A percentile compares a stretch with the other conserved stretches of the same genome.
These are phyloP conservation scores for Macaranga tanarius DNA, from an alignment of 441 rosid genomes.

Conservation along the genomic window DNA sequence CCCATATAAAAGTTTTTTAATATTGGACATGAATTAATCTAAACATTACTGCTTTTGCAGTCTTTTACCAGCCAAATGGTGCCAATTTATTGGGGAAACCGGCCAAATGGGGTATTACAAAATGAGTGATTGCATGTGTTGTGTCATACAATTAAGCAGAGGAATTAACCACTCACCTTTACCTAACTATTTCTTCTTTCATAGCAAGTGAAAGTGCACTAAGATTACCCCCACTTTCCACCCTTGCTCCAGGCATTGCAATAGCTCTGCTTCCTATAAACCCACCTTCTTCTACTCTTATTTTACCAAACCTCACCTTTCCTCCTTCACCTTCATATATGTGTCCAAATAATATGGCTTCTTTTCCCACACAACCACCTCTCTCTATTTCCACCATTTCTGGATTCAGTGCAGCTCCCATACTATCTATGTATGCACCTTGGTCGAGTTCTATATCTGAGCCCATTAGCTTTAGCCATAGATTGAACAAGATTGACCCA, in stretches of 20 bases:
- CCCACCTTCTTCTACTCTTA: slow-evolving; percentile 51
- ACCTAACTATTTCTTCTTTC: slow-evolving; percentile 54
- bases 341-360: slow-evolving; percentile 63
- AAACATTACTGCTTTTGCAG: too few species aligned
- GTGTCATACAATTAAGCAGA: neutral
- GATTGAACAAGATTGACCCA: slow-evolving; percentile 44
- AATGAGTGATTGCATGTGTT: neutral
- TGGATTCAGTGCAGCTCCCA: slow-evolving; percentile 65
- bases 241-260: slow-evolving; percentile 63
- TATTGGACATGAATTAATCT: too few species aligned
- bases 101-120: slow-evolving; percentile 3
- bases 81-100: slow-evolving; percentile 1
- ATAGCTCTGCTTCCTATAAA: slow-evolving; percentile 58
- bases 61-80: too few species aligned
- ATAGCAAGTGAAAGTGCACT: slow-evolving; percentile 54
- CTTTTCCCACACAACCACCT: slow-evolving; percentile 56
- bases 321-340: slow-evolving; percentile 68
- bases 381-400: slow-evolving; percentile 68
- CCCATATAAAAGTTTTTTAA: too few species aligned
- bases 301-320: slow-evolving; percentile 56
- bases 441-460: slow-evolving; percentile 43
- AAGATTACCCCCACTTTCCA: slow-evolving; percentile 54
- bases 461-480: slow-evolving; percentile 64
- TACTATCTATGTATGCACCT: slow-evolving; percentile 54
- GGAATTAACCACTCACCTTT: slow-evolving; percentile 1